Evolutionary conservation across 805 yeast genomes (phyloP), one percentile per base, ranked within the genome.

Genomic region (Zygoascus bituminiphila): DNA sequence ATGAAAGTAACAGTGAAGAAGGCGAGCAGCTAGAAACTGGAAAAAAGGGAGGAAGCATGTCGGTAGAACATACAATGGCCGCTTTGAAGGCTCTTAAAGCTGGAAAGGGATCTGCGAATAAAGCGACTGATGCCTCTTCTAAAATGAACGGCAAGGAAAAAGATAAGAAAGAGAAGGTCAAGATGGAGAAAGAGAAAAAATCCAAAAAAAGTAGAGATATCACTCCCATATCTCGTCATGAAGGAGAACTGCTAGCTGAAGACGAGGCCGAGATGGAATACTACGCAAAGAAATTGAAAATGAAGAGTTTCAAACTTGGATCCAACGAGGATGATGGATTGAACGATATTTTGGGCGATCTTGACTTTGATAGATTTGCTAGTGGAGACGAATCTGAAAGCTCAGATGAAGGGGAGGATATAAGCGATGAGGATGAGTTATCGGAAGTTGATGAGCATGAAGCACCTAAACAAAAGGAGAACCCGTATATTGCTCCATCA

Each of bases 191-290:
- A 6, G 17, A 10, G 26, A 36, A 12, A 26, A 19, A 33, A 12
- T 5, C n/a, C 24, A 44, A 17, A 10, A 43, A 36, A 31, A 14
- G 15, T 7, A 29, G n/a, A 6, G n/a, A 29, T 4, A 4, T 7
- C 24, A 39, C 3, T 21, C 8, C 42, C 20, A 36, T 36, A 14
- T 36, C 39, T 5, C 20, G 39, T 9, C 39, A 36, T 8, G 39
- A 36, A 2, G 39, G 22, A 17, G 22, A 40, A 22, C 24, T 40
- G 20, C 9, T 23, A 22, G 43, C 26, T 47, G 72, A 75, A 53
- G 94, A 85, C 55, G 94, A 86, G 51, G 81, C 78, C 49, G 95
- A 89, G 47, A 81, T 85, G 66, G 78, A 75, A 39, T 87, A 82
- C 60, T 89, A 88, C 62, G 89, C 96, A 2, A 83, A 82, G 53